These are phyloP conservation scores for Blepharisma stoltei DNA, from an alignment of 73 alveolate genomes.

Conservation along the genomic window DNA sequence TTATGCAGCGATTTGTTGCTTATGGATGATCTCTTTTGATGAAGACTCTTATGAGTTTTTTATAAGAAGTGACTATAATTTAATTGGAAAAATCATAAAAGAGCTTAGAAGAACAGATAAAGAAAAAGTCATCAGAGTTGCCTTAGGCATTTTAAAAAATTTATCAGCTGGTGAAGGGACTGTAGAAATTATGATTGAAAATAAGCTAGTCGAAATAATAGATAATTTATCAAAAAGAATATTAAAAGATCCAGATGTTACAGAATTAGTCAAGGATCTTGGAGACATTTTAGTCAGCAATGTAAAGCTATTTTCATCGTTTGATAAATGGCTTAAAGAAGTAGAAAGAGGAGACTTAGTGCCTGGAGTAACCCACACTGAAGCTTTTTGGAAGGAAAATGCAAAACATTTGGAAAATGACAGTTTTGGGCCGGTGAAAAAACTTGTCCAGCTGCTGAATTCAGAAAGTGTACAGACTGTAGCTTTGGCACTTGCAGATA, in stretches of 20 bases:
- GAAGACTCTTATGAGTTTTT: conserved; percentile 13
- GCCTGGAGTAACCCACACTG: conserved; percentile 12
- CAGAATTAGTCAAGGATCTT: background rate
- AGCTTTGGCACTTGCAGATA: conserved; percentile 9
- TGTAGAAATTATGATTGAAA: conserved; percentile 27
- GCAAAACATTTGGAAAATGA: conserved; percentile 13
- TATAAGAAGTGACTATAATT: conserved; percentile 1
- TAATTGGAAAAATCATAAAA: background rate
- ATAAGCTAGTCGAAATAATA: background rate
- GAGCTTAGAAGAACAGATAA: conserved; percentile 1
- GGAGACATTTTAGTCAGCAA: conserved; percentile 15
- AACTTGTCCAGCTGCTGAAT: conserved; percentile 10
- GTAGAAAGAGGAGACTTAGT: conserved; percentile 19
- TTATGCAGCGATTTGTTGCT: background rate
- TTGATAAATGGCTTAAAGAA: conserved; percentile 24
- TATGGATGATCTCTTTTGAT: conserved; percentile 9
- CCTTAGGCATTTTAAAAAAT: background rate
- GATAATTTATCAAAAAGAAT: conserved; percentile 10
- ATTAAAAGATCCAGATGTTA: conserved; percentile 15
- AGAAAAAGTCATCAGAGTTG: conserved; percentile 26
- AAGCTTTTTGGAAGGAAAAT: conserved; percentile 24
- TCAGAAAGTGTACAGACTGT: background rate
- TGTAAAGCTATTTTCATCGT: background rate
- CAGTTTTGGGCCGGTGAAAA: background rate
- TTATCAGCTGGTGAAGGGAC: background rate